Conservation (phyloP, 768 basidiomycete species). For the Sarcomyxa edulis region DNA sequence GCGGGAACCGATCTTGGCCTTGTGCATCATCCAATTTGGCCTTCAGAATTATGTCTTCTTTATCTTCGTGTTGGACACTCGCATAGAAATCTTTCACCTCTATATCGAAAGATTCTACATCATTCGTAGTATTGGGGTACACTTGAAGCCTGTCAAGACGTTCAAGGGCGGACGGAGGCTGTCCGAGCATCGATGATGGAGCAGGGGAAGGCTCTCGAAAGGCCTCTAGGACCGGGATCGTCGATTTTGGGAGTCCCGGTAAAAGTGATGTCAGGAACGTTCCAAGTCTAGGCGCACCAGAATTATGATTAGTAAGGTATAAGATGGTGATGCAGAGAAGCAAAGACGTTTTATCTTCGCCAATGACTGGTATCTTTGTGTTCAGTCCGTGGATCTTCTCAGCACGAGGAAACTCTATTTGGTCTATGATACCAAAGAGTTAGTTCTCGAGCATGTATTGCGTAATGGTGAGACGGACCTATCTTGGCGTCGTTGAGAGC, state of each 20-base stretch:
- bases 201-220: conserved; percentile 1
- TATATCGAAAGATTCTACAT: conserved; percentile 19
- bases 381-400: too few species aligned
- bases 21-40: conserved; percentile 46
- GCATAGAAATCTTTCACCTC: conserved; percentile 28
- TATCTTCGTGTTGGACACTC: conserved; percentile 17
- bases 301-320: not conserved
- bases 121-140: conserved; percentile 5
- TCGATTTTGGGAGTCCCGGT: not conserved
- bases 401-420: too few species aligned
- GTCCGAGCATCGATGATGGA: conserved; percentile 17
- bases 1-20: conserved; percentile 19
- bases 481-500: conserved; percentile 41
- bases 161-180: conserved; percentile 15
- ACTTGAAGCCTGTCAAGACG: conserved; percentile 1
- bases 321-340: too few species aligned
- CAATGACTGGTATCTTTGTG: too few species aligned
- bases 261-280: conserved; percentile 32
- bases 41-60: conserved; percentile 39
- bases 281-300: conserved; percentile 24
- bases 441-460: too few species aligned
- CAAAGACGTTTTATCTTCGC: too few species aligned
- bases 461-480: conserved; percentile 28
- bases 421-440: too few species aligned
- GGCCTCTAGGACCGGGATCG: not conserved